Conservation (phyloP, 306 rosid species). For the Dryas octopetala region DNA sequence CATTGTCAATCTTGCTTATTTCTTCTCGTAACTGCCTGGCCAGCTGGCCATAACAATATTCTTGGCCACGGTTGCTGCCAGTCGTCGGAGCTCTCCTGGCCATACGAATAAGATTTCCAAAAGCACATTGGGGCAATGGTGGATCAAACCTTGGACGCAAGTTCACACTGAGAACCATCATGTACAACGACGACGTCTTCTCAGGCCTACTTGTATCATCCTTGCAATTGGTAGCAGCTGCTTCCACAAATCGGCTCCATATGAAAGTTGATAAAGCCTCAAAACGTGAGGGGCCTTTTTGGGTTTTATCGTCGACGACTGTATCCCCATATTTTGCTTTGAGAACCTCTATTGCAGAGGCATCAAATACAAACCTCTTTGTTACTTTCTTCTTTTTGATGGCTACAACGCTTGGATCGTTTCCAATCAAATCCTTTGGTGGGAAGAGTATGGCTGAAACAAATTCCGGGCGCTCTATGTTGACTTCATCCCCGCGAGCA, state of each 20-base stretch:
- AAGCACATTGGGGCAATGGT: neutral
- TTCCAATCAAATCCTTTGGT: slow-evolving; percentile 10
- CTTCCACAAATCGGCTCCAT: neutral
- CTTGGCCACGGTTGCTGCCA: neutral
- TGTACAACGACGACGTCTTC: too few species aligned
- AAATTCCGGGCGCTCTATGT: slow-evolving; percentile 30
- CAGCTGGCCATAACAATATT: slow-evolving; percentile 4
- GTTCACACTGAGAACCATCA: neutral
- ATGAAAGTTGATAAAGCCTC: slow-evolving; percentile 15
- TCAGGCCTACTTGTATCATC: neutral
- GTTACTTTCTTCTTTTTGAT: slow-evolving; percentile 1
- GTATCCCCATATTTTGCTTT: neutral
- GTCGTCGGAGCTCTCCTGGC: too few species aligned
- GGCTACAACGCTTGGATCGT: neutral
- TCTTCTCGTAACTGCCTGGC: slow-evolving; percentile 25
- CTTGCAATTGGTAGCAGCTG: neutral
- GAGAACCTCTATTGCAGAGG: slow-evolving; percentile 5
- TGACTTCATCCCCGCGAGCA: slow-evolving; percentile 8
- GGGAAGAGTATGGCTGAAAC: slow-evolving; percentile 48
- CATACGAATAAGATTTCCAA: neutral
- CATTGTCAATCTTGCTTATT: neutral
- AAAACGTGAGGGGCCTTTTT: neutral
- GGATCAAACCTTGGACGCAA: slow-evolving; percentile 6
- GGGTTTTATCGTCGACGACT: neutral
- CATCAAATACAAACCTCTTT: slow-evolving; percentile 18